phyloP scores from a whole-genome alignment of 106 monocot species.

The Acorus gramineus region DNA sequence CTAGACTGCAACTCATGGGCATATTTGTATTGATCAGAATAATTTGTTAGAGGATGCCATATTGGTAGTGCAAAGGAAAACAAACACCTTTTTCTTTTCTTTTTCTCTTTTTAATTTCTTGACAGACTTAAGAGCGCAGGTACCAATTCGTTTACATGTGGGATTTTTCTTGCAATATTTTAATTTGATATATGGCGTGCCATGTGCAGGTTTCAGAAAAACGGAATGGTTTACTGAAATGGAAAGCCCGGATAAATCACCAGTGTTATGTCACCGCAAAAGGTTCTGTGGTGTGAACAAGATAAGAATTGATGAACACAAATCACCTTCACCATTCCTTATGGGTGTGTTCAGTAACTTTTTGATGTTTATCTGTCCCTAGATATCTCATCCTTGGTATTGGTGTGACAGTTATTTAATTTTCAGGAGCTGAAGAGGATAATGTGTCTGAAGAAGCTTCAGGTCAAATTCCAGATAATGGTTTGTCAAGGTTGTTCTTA shows the following conservation, averaged over 20 bases:
- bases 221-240: slow-evolving; percentile 16
- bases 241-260: slow-evolving; percentile 14
- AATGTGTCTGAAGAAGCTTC: slow-evolving; percentile 14
- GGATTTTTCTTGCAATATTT: too few relatives aligned
- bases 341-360: slow-evolving; percentile 16
- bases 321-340: slow-evolving; percentile 22
- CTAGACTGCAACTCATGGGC: too few relatives aligned
- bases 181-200: background rate
- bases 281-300: slow-evolving; percentile 15
- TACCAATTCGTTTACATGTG: too few relatives aligned
- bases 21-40: too few relatives aligned
- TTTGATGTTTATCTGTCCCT: too few relatives aligned
- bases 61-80: too few relatives aligned
- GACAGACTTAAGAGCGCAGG: too few relatives aligned
- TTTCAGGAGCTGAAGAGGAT: slow-evolving; percentile 42
- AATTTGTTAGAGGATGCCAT: too few relatives aligned
- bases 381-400: too few relatives aligned
- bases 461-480: slow-evolving; percentile 39
- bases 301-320: slow-evolving; percentile 9
- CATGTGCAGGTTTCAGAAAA: slow-evolving; percentile 27
- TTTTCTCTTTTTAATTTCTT: too few relatives aligned
- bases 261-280: slow-evolving; percentile 13
- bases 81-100: too few relatives aligned
- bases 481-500: slow-evolving; percentile 49
- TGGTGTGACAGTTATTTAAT: background rate